These are phyloP conservation scores for Fusarium nodosum DNA, from an alignment of 2,329 filamentous ascomycete species.

Conservation along the genomic window DNA sequence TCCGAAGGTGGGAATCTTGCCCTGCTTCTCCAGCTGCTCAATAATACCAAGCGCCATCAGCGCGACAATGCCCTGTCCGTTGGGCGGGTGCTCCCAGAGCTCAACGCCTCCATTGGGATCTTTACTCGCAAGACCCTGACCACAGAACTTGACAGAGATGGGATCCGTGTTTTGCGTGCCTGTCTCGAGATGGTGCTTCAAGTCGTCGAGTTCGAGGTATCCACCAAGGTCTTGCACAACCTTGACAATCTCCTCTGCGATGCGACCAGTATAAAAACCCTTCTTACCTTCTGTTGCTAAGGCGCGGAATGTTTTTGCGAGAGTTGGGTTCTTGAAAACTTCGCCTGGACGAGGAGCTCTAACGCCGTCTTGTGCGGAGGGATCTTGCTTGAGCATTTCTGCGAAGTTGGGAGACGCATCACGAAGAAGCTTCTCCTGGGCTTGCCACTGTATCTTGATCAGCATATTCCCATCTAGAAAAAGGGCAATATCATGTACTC, in stretches of 20 bases:
- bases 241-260: slow-evolving; percentile 85
- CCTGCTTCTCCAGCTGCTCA: slow-evolving; percentile 82
- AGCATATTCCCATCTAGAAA: background rate
- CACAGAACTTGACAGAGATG: slow-evolving; percentile 83
- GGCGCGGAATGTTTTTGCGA: slow-evolving; percentile 84
- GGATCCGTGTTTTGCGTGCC: slow-evolving; percentile 85
- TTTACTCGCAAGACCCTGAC: slow-evolving; percentile 64
- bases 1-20: slow-evolving; percentile 79
- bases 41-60: slow-evolving; percentile 95
- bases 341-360: slow-evolving; percentile 85
- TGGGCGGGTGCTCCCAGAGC: slow-evolving; percentile 96
- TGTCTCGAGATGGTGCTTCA: slow-evolving; percentile 77
- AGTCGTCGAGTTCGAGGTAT: slow-evolving; percentile 81
- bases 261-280: slow-evolving; percentile 89
- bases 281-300: slow-evolving; percentile 85
- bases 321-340: slow-evolving; percentile 85
- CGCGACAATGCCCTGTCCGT: slow-evolving; percentile 95
- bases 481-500: slow-evolving; percentile 10
- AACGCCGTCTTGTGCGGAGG: slow-evolving; percentile 74
- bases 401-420: slow-evolving; percentile 85
- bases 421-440: slow-evolving; percentile 73
- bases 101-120: slow-evolving; percentile 70
- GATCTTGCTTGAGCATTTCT: slow-evolving; percentile 88
- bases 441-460: slow-evolving; percentile 73
- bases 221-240: slow-evolving; percentile 83